A percentile compares a stretch with the other conserved stretches of the same genome.
Evolutionary conservation across 148 eudicot genomes (phyloP).

Genomic region (Rhododendron griersonianum): DNA sequence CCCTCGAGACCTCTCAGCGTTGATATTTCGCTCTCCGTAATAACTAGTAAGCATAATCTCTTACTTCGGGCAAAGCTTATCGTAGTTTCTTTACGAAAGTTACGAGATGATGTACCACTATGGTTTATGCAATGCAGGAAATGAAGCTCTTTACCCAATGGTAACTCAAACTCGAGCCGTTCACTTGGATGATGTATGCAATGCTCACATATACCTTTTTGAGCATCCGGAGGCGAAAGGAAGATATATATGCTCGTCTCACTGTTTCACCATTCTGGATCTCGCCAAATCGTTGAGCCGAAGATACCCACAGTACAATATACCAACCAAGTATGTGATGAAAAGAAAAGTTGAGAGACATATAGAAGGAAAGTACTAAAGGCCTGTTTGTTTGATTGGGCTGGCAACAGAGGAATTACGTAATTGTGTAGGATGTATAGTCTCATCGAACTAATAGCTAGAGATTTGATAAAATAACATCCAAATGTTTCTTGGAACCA

Average conservation of each 20-base stretch:
- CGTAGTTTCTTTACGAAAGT: not conserved
- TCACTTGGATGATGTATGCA: slow-evolving; percentile 25
- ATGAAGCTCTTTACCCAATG: slow-evolving; percentile 10
- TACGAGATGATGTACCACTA: not conserved
- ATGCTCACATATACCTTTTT: slow-evolving; percentile 25
- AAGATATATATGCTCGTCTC: slow-evolving; percentile 32
- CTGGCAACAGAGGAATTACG: too few relatives aligned
- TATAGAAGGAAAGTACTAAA: too few relatives aligned
- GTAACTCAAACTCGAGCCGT: slow-evolving; percentile 10
- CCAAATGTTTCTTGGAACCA: too few relatives aligned
- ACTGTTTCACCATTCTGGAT: slow-evolving; percentile 12
- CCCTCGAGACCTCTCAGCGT: slow-evolving; percentile 7
- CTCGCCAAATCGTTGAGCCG: slow-evolving; percentile 17
- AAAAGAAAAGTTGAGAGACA: not conserved
- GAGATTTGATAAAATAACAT: too few relatives aligned
- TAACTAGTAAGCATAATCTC: slow-evolving; percentile 18
- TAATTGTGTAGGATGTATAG: too few relatives aligned
- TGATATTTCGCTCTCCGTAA: slow-evolving; percentile 11
- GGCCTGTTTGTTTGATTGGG: too few relatives aligned
- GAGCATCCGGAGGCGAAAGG: slow-evolving; percentile 26
- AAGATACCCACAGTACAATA: slow-evolving; percentile 17
- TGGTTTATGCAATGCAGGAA: not conserved
- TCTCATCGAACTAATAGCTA: too few relatives aligned
- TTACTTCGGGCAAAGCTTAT: not conserved
- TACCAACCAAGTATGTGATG: slow-evolving; percentile 20